Evolutionary conservation across 1,284 basidiomycete genomes (phyloP), one percentile per base, ranked within the genome.

Genomic region (Ustilago cynodontis): DNA sequence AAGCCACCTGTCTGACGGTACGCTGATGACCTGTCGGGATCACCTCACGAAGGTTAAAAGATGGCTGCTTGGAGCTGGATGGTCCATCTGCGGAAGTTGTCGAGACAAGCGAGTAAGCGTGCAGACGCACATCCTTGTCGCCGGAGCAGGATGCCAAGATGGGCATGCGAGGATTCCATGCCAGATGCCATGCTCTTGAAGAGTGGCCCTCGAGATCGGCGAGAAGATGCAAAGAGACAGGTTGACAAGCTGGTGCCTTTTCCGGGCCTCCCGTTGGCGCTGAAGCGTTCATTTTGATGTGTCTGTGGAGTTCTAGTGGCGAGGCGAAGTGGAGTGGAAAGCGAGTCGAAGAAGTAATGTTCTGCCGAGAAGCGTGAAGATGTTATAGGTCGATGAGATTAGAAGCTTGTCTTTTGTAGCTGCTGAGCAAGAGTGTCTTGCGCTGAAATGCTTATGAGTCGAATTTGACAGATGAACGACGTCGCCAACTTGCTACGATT

Each of bases 61-160:
- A 57, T 2, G 74, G 70, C 77, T 75, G 64, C 84, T 64, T 60
- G 1, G 67, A 80, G 18, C 64, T 59, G 0, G 84, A 86, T 47
- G 56, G 52, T 20, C 53, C 68, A 53, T 62, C 58, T 57, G 80
- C 50, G 24, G 54, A 60, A 51, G 47, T 59, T 16, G 61, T 65
- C 64, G 54, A 65, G 10, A 71, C 54, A 20, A 86, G 80, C 28
- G 87, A 86, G 87, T 95, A 98, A 28, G 88, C 88, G 86, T 93
- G 96, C 63, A 99, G 87, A 47, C 94, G 90, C 65, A 98, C 93
- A 3, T 93, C 91, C 86, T 94, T 96, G 87, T 99, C 96, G 9
- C 93, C 91, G 3, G 95, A 98, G 86, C 95, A 98, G 6, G 94
- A 94, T 0, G 96, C 95, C 16, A 99, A 88, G 16, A 96, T 86